Percentiles rank a stretch among this genome's conserved stretches.
Evolutionary conservation across 768 basidiomycete genomes (phyloP).

Genomic region (Termitomyces sp.): DNA sequence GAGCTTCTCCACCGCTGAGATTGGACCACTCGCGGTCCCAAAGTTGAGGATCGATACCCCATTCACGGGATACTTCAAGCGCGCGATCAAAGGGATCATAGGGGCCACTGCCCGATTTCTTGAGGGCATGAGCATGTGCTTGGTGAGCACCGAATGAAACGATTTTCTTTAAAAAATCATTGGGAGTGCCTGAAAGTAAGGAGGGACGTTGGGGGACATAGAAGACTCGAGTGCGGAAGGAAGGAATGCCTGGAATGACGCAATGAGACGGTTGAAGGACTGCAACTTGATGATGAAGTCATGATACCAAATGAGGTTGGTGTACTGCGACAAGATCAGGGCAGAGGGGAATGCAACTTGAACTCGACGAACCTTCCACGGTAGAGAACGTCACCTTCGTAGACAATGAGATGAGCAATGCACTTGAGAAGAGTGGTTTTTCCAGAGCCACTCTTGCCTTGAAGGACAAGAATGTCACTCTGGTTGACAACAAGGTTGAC

Average conservation of each 20-base stretch:
- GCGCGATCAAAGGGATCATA: slow-evolving; percentile 28
- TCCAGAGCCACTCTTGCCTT: slow-evolving; percentile 76
- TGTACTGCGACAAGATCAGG: slow-evolving; percentile 26
- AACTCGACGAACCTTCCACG: slow-evolving; percentile 48
- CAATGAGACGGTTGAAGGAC: neutral
- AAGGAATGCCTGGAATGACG: slow-evolving; percentile 54
- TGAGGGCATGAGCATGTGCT: slow-evolving; percentile 12
- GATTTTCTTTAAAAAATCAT: slow-evolving; percentile 60
- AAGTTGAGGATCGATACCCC: slow-evolving; percentile 62
- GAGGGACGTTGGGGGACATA: slow-evolving; percentile 90
- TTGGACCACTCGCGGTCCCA: slow-evolving; percentile 80
- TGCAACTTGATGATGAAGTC: neutral
- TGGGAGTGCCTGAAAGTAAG: slow-evolving; percentile 76
- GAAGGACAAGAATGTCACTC: slow-evolving; percentile 74
- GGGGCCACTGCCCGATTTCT: slow-evolving; percentile 13
- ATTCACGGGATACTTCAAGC: slow-evolving; percentile 49
- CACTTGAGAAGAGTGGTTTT: slow-evolving; percentile 83
- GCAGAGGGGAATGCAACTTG: neutral
- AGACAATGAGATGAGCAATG: slow-evolving; percentile 71
- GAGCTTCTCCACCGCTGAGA: slow-evolving; percentile 83
- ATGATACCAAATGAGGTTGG: slow-evolving; percentile 42
- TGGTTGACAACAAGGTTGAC: slow-evolving; percentile 58
- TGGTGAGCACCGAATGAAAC: slow-evolving; percentile 44
- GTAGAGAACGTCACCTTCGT: slow-evolving; percentile 59
- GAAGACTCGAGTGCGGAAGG: slow-evolving; percentile 70